Conservation (phyloP, 768 basidiomycete genomes). For the Megacollybia marginata region DNA sequence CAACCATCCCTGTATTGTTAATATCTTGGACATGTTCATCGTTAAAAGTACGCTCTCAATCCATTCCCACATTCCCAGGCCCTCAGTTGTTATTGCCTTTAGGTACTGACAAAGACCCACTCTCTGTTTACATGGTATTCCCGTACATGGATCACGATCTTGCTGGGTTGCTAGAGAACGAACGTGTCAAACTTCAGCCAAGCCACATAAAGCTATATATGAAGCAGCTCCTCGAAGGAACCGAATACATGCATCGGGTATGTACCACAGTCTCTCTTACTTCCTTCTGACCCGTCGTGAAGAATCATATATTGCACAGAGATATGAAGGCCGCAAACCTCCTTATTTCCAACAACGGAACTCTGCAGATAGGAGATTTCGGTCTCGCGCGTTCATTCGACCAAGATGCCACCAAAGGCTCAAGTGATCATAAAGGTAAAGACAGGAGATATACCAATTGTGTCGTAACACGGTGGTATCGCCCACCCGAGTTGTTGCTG, state of each 20-base stretch:
- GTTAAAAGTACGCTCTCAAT: conserved; percentile 50
- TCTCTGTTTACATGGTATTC: conserved; percentile 97
- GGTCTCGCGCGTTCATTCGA: conserved; percentile 87
- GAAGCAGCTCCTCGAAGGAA: conserved; percentile 93
- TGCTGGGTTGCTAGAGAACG: conserved; percentile 89
- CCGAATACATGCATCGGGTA: conserved; percentile 92
- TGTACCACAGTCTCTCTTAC: conserved; percentile 17
- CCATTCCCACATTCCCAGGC: neutral
- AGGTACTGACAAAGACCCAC: conserved; percentile 64
- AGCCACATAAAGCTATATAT: conserved; percentile 94
- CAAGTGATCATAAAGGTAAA: conserved; percentile 33
- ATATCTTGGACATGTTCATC: conserved; percentile 90
- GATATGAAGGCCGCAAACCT: conserved; percentile 99
- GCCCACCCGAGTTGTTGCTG: conserved; percentile 86
- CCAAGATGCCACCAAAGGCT: conserved; percentile 31
- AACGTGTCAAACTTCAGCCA: conserved; percentile 72
- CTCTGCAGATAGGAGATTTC: conserved; percentile 87
- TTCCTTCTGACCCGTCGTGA: conserved; percentile 5
- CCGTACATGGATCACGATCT: conserved; percentile 99
- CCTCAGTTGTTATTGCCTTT: neutral
- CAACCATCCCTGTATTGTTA: conserved; percentile 78
- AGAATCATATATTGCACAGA: conserved; percentile 97
- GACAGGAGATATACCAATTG: conserved; percentile 89
- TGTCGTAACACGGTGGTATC: conserved; percentile 92
- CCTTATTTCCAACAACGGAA: conserved; percentile 82